Evolutionary conservation across 257 asterid genomes (phyloP), one percentile per base, ranked within the genome.

Genomic region (Primulina tabacum): DNA sequence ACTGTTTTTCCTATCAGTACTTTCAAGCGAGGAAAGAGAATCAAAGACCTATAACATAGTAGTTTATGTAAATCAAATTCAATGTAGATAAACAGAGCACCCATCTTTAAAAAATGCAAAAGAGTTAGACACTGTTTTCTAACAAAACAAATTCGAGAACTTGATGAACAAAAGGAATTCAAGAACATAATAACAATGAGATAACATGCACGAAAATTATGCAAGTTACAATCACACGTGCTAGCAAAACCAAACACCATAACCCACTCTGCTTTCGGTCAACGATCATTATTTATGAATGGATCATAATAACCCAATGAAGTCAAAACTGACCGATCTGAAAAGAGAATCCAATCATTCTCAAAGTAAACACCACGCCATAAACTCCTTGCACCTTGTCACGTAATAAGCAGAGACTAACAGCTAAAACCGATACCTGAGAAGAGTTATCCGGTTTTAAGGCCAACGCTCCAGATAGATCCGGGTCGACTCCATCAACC

Each of bases 401-500:
- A 34, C 8, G 38, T 1, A 34, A 34, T 6, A 34, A 34, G 8
- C 5, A 5, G 8, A 34, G 38, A 34, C 33, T 34, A 34, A 5
- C 38, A 34, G 7, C 38, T 1, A 34, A 34, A 4, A 34, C 29
- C 33, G 34, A 30, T 33, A 86, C 93, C 85, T 86, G 90, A 35
- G 82, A 80, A 64, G 94, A 79, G 35, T 66, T 71, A 35, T 88
- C 88, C 11, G 95, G 88, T 75, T 87, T 85, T 60, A 90, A 30
- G 33, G 5, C 24, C 24, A 21, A 21, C 24, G 24, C 33, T 65
- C 97, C 97, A 38, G 88, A 83, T 35, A 78, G 76, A 76, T 90
- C 97, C 37, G 97, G 97, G 85, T 88, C 95, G 29, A 88, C 77
- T 28, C 95, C 93, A 57, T 85, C 37, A 21, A 52, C 33, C 33